These are phyloP conservation scores for Ogataea dorogensis DNA, from an alignment of 805 yeast genomes.

Conservation along the genomic window DNA sequence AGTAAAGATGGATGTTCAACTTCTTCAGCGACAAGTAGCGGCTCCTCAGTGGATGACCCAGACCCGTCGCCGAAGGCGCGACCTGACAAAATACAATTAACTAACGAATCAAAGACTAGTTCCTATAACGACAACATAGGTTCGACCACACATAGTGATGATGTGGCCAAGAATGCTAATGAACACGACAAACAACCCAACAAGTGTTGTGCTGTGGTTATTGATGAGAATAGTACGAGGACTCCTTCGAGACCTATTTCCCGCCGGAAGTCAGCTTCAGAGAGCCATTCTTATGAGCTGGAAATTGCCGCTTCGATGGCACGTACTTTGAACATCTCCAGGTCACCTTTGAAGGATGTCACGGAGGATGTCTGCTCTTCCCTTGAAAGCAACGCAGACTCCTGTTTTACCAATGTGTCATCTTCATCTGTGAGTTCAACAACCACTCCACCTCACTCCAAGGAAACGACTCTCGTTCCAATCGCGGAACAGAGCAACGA, in stretches of 20 bases:
- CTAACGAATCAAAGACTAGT: conserved; percentile 14
- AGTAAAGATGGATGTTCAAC: conserved; percentile 37
- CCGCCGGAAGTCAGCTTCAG: conserved; percentile 11
- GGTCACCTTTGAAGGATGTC: conserved; percentile 14
- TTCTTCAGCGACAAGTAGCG: conserved; percentile 33
- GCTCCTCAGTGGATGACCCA: conserved; percentile 31
- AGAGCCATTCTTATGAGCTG: conserved; percentile 31
- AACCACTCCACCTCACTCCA: conserved; percentile 25
- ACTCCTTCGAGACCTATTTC: conserved; percentile 1
- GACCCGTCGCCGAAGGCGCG: conserved; percentile 36
- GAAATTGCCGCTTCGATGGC: conserved; percentile 51
- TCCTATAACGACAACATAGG: conserved; percentile 12
- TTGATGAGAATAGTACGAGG: neutral
- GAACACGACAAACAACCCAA: neutral
- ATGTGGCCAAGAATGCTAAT: conserved; percentile 1
- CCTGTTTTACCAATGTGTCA: conserved; percentile 33
- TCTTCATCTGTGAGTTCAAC: conserved; percentile 31
- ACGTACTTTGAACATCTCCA: conserved; percentile 29
- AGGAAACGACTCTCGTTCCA: conserved; percentile 25
- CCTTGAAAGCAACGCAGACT: conserved; percentile 42
- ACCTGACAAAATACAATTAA: conserved; percentile 14
- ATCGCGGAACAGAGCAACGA: conserved; percentile 36
- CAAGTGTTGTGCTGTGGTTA: neutral
- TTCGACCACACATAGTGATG: conserved; percentile 3
- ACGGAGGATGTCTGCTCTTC: conserved; percentile 36